Evolutionary conservation across 2,329 filamentous ascomycete genomes (phyloP), one percentile per base, ranked within the genome.

Genomic region (Metarhizium brunneum): DNA sequence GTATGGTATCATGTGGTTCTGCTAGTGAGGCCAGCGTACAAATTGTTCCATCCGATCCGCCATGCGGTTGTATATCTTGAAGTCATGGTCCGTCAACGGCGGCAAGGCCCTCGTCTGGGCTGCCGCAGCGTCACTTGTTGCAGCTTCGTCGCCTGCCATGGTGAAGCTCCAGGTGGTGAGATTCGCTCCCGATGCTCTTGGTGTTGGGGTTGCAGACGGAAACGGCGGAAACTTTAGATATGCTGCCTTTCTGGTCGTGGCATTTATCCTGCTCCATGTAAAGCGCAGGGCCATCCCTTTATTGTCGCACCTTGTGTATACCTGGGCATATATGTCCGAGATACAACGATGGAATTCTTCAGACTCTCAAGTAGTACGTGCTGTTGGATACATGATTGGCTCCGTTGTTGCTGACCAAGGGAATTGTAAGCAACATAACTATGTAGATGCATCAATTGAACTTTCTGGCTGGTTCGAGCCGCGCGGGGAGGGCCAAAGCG

Each of bases 21-120:
- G 11, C 14, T 7, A 36, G 54, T 6, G 18, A 18, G 32, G 14
- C 0, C 10, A 10, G 55, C 58, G 16, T 40, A 60, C 58, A 45
- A 57, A 60, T 20, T 52, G 49, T 14, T 60, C 80, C 88, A 92
- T 92, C 60, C 81, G 79, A 56, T 87, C 87, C 0, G 87, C 85
- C 64, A 90, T 73, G n/a, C 77, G 77, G 71, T 92, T 91, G 70
- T 87, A 92, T 43, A 76, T 71, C 52, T 76, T 76, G 64, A 89
- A 91, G 56, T 92, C 86, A 55, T 77, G 73, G 1, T 82, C 70
- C 0, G 82, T 83, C 35, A 92, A 75, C 29, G 86, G 82, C 0
- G 86, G 83, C 1, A 87, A 69, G 14, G 62, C 60, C 14, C 66
- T 62, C 8, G 43, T 49, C 20, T 25, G 38, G 40, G 47, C 10